Base-by-base conservation (phyloP, 73 alveolate genomes). In the Symbiodinium natans region DNA sequence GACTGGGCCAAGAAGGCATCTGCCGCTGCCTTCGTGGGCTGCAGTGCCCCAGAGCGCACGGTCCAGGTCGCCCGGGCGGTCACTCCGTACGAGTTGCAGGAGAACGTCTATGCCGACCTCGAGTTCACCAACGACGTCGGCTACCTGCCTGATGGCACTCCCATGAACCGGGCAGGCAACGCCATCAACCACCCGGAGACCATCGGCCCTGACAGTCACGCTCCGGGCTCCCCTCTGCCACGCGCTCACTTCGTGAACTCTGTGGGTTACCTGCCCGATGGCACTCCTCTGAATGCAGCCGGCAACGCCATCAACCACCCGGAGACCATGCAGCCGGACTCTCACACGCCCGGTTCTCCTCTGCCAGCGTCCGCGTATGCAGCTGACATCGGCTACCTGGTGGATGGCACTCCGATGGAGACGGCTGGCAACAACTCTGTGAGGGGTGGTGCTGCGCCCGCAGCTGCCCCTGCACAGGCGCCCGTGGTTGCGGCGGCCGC, bases 221-320 rank as follows among this genome's bases (percentile, higher is more conserved):
- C 83, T 5, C 83, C 83, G 15, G 83, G 83, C 39, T 71, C 83
- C 21, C 83, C 83, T 33, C 25, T 71, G 83, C 83, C 83, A 21
- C 34, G 41, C 33, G 34, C 83, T 6, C 10, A 71, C 83, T 71
- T n/a, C 39, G 34, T 27, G 41, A 71, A 71, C 39, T 27, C 34
- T 29, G 83, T 71, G 83, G 83, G 83, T 36, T 71, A 71, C 83
- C 83, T 71, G 15, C 83, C 83, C 1, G 83, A 71, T 71, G 83
- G 83, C 6, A 71, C 83, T 10, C 34, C 41, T 8, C 17, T 71
- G 83, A 33, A 27, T 29, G 11, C 21, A 36, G 83, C 83, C 34
- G 83, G 83, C 83, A 71, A 71, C 83, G 39, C 34, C 83, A 71
- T 71, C 83, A n/a, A n/a, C 83, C 83, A 33, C 34, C 83, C 83